Conservation (phyloP, 169 alveolate genomes). For the Cryptosporidium muris region DNA sequence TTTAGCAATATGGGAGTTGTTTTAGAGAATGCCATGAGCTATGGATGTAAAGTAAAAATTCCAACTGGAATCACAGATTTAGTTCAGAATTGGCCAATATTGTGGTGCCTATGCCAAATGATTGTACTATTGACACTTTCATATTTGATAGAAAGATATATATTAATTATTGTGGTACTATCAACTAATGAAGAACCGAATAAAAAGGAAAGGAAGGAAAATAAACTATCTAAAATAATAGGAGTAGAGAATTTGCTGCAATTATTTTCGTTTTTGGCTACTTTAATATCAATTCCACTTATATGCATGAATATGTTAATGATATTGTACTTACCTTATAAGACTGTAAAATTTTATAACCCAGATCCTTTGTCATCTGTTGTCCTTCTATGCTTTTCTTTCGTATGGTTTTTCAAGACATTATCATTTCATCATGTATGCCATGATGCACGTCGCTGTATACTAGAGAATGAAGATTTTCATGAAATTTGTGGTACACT, state of each 20-base stretch:
- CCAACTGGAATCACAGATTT: slow-evolving; percentile 77
- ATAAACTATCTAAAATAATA: not conserved
- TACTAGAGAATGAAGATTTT: slow-evolving; percentile 72
- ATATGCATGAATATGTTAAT: slow-evolving; percentile 81
- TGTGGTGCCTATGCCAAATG: slow-evolving; percentile 72
- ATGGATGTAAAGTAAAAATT: slow-evolving; percentile 81
- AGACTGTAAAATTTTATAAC: slow-evolving; percentile 79
- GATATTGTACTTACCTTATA: slow-evolving; percentile 82
- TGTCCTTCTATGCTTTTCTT: slow-evolving; percentile 83
- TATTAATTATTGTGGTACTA: slow-evolving; percentile 74
- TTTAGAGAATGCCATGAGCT: slow-evolving; percentile 84
- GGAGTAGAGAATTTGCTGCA: too few relatives aligned
- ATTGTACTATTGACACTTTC: slow-evolving; percentile 27
- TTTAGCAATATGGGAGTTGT: slow-evolving; percentile 87
- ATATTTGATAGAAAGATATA: slow-evolving; percentile 48
- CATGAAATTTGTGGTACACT: slow-evolving; percentile 71
- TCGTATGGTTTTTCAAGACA: slow-evolving; percentile 87
- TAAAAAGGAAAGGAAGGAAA: slow-evolving; percentile 73
- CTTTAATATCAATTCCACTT: slow-evolving; percentile 71
- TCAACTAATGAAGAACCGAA: slow-evolving; percentile 79
- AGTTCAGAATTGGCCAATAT: slow-evolving; percentile 75
- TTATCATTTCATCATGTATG: slow-evolving; percentile 91
- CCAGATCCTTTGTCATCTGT: slow-evolving; percentile 86
- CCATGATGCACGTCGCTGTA: slow-evolving; percentile 85
- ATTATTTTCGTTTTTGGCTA: not conserved